Conservation (phyloP, 768 basidiomycete species). For the Trametes coccinea region DNA sequence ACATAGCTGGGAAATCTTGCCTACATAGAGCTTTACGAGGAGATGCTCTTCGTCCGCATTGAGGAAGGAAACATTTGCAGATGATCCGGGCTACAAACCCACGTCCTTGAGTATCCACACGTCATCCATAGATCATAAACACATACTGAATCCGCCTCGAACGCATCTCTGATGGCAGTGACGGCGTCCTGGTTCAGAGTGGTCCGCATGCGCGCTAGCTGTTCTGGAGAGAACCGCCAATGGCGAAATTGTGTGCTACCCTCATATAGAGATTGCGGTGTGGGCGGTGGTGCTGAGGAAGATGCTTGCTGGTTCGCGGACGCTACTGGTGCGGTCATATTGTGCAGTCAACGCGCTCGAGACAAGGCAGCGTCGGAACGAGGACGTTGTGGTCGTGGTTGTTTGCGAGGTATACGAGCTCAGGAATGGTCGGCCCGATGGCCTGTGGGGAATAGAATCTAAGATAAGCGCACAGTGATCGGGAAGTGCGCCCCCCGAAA, state of each 20-base stretch:
- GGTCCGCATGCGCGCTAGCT: conserved; percentile 58
- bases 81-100: conserved; percentile 62
- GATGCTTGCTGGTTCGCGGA: neutral
- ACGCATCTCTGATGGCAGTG: conserved; percentile 69
- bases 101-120: no score
- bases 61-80: conserved; percentile 71
- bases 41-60: conserved; percentile 80
- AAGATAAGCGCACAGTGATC: conserved; percentile 2
- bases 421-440: neutral
- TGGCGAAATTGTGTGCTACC: conserved; percentile 79
- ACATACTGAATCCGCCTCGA: conserved; percentile 77
- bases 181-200: conserved; percentile 78
- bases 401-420: neutral
- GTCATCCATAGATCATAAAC: neutral
- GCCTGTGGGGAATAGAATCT: conserved; percentile 3
- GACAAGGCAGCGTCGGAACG: neutral
- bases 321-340: conserved; percentile 4
- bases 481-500: neutral
- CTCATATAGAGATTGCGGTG: conserved; percentile 59
- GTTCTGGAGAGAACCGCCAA: conserved; percentile 83
- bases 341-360: neutral
- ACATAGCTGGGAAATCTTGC: conserved; percentile 84
- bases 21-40: conserved; percentile 86
- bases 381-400: conserved; percentile 6
- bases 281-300: neutral